These are phyloP conservation scores for Naumovozyma dairenensis DNA, from an alignment of 805 yeast genomes.

Conservation along the genomic window DNA sequence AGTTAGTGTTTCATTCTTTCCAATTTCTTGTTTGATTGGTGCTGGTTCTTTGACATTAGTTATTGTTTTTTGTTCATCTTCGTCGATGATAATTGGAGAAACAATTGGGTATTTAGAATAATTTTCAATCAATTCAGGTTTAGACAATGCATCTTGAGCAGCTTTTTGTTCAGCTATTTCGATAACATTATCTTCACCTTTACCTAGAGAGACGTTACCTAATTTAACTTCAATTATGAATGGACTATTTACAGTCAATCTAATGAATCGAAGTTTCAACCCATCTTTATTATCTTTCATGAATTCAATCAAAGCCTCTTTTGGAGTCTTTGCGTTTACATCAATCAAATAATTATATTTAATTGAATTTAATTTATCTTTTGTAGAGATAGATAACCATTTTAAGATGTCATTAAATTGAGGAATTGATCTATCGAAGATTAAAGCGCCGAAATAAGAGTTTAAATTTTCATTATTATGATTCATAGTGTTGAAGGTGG, in stretches of 20 bases:
- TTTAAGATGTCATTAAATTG: conserved; percentile 35
- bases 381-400: conserved; percentile 42
- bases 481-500: conserved; percentile 12
- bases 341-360: conserved; percentile 8
- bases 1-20: neutral
- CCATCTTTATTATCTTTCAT: conserved; percentile 33
- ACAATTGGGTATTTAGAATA: conserved; percentile 23
- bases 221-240: conserved; percentile 43
- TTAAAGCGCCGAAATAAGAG: conserved; percentile 77
- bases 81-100: neutral
- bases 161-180: conserved; percentile 71
- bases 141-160: conserved; percentile 60
- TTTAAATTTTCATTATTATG: conserved; percentile 73
- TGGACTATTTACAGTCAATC: conserved; percentile 17
- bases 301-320: conserved; percentile 53
- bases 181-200: conserved; percentile 50
- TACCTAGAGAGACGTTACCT: conserved; percentile 46
- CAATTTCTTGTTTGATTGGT: neutral
- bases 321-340: conserved; percentile 48
- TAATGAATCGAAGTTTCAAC: conserved; percentile 2
- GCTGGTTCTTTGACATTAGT: neutral
- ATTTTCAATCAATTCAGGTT: conserved; percentile 44
- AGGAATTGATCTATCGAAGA: conserved; percentile 33
- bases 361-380: conserved; percentile 4
- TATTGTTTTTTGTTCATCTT: neutral